These are phyloP conservation scores for Coccomyxa sp. DNA, from an alignment of 139 green algal genomes.

Conservation along the genomic window DNA sequence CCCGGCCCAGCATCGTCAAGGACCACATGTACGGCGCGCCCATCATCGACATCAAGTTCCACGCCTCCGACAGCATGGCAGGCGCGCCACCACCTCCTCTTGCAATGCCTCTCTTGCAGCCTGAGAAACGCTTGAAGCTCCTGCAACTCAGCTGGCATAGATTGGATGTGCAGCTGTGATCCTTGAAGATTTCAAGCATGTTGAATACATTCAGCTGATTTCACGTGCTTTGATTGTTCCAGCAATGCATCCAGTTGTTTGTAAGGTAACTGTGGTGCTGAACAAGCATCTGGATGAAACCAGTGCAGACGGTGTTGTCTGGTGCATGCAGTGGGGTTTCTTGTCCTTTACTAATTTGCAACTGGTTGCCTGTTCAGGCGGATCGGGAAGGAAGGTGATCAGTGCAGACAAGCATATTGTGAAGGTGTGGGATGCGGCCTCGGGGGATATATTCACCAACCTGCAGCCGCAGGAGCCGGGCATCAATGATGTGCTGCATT, in stretches of 20 bases:
- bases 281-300: no score
- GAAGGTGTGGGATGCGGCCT: slow-evolving; percentile 76
- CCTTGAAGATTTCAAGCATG: no score
- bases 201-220: no score
- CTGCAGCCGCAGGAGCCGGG: slow-evolving; percentile 71
- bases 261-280: no score
- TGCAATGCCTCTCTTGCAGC: neutral
- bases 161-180: no score
- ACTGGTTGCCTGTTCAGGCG: neutral
- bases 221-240: no score
- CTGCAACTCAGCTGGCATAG: neutral
- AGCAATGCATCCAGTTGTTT: no score
- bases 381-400: slow-evolving; percentile 6
- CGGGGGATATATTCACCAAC: slow-evolving; percentile 63
- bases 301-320: no score
- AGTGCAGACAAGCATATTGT: slow-evolving; percentile 79
- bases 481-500: slow-evolving; percentile 88
- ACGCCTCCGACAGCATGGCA: slow-evolving; percentile 27
- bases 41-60: slow-evolving; percentile 96
- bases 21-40: slow-evolving; percentile 93
- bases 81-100: neutral
- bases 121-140: neutral
- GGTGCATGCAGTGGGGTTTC: no score
- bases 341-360: no score
- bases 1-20: slow-evolving; percentile 75